Conservation (phyloP, 768 basidiomycete genomes). For the Daedaleopsis sinensis region DNA sequence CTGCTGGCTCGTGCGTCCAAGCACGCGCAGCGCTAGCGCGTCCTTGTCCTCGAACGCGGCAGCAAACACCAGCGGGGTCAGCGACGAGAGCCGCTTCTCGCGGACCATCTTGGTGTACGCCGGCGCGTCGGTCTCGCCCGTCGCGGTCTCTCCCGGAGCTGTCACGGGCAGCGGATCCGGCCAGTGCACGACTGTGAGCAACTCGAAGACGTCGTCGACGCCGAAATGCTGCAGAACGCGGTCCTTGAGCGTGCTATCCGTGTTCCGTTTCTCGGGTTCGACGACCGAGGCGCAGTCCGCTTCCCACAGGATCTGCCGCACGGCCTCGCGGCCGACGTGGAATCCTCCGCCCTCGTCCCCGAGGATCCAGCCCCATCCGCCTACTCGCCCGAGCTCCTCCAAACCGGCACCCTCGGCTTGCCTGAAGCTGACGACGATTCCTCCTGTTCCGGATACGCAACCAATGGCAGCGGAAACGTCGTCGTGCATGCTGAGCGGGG, state of each 20-base stretch:
- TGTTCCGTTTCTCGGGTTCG: slow-evolving; percentile 19
- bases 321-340: slow-evolving; percentile 74
- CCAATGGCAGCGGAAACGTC: slow-evolving; percentile 68
- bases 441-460: slow-evolving; percentile 83
- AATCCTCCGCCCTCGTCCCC: slow-evolving; percentile 87
- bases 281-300: slow-evolving; percentile 52
- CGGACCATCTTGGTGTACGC: slow-evolving; percentile 42
- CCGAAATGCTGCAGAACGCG: slow-evolving; percentile 59
- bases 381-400: slow-evolving; percentile 67
- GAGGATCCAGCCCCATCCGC: slow-evolving; percentile 85
- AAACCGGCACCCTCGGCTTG: slow-evolving; percentile 39
- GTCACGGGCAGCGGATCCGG: slow-evolving; percentile 51
- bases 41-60: slow-evolving; percentile 75
- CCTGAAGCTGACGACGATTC: slow-evolving; percentile 68
- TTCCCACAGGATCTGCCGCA: slow-evolving; percentile 66
- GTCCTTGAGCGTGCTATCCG: slow-evolving; percentile 40
- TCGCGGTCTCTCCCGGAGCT: slow-evolving; percentile 27
- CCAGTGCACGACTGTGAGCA: slow-evolving; percentile 65
- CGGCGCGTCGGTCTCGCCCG: slow-evolving; percentile 9
- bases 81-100: slow-evolving; percentile 76
- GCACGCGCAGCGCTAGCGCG: slow-evolving; percentile 61
- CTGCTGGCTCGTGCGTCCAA: slow-evolving; percentile 51
- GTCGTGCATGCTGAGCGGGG: slow-evolving; percentile 65
- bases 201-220: slow-evolving; percentile 58
- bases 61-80: slow-evolving; percentile 76